Evolutionary conservation across 1,139 yeast species (phyloP).

Genomic region (Hanseniaspora uvarum): DNA sequence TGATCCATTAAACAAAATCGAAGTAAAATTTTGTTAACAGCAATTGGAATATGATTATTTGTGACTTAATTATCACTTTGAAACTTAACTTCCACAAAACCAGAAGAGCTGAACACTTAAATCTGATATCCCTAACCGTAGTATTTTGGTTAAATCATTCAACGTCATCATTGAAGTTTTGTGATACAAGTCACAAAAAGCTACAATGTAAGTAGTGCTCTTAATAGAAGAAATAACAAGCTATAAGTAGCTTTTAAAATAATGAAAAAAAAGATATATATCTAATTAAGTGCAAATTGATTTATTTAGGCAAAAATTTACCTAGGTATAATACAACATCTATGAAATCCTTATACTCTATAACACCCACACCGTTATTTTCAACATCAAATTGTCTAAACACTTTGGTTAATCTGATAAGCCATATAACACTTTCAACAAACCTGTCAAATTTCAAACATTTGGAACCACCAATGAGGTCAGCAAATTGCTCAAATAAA

Average conservation of each 20-base stretch:
- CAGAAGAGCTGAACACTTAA: no score
- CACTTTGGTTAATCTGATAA: conserved; percentile 65
- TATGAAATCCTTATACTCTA: conserved; percentile 67
- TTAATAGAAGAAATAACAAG: no score
- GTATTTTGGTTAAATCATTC: not conserved
- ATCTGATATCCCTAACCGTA: no score
- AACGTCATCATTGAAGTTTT: no score
- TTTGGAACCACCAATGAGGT: conserved; percentile 32
- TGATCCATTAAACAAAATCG: no score
- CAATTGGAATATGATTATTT: no score
- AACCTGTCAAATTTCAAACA: conserved; percentile 71
- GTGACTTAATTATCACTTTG: no score
- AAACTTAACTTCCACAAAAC: no score
- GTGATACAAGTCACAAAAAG: not conserved
- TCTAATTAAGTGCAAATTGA: not conserved
- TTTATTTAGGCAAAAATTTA: conserved; percentile 26
- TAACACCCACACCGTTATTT: conserved; percentile 66
- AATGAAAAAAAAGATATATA: not conserved
- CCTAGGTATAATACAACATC: conserved; percentile 37
- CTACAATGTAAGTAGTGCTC: not conserved
- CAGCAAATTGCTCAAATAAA: conserved; percentile 31
- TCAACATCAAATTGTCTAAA: conserved; percentile 70
- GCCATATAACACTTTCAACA: conserved; percentile 68
- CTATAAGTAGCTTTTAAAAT: no score
- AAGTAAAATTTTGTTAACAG: no score